Evolutionary conservation across 2,329 filamentous ascomycete genomes (phyloP).

Genomic region (Colletotrichum viniferum): DNA sequence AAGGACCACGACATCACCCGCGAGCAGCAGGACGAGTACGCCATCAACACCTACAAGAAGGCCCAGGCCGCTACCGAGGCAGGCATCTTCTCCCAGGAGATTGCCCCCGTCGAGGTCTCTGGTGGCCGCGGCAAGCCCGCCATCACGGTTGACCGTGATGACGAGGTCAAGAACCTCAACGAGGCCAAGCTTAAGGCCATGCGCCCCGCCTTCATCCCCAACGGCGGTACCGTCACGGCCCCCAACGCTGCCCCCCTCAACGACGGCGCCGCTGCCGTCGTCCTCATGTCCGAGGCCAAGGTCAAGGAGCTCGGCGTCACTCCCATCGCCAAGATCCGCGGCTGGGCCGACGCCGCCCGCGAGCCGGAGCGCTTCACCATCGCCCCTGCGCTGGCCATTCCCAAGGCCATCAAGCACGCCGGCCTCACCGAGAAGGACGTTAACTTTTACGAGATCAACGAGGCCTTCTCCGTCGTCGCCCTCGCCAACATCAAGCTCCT

Average conservation of each 20-base stretch:
- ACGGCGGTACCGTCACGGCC: conserved; percentile 87
- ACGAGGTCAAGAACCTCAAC: conserved; percentile 96
- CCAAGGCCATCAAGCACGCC: conserved; percentile 96
- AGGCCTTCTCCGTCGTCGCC: conserved; percentile 96
- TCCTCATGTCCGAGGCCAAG: conserved; percentile 93
- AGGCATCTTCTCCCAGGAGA: conserved; percentile 84
- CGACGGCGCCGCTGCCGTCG: conserved; percentile 89
- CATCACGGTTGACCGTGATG: conserved; percentile 80
- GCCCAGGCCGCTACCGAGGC: conserved; percentile 84
- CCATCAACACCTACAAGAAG: conserved; percentile 93
- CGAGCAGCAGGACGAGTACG: conserved; percentile 92
- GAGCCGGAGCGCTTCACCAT: conserved; percentile 96
- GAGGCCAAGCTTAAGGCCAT: conserved; percentile 82
- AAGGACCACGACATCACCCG: conserved; percentile 80
- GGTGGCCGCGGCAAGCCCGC: conserved; percentile 90
- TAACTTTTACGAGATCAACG: conserved; percentile 98
- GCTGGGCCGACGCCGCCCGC: conserved; percentile 94
- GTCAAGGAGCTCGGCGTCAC: conserved; percentile 90
- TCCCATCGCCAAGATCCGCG: conserved; percentile 94
- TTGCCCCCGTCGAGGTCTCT: conserved; percentile 85
- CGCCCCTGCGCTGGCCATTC: conserved; percentile 89
- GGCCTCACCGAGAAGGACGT: conserved; percentile 77
- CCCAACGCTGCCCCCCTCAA: conserved; percentile 97
- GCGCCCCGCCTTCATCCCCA: conserved; percentile 81
- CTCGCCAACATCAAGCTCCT: conserved; percentile 96